Evolutionary conservation across 164 flowering plant genomes (phyloP), one percentile per base, ranked within the genome.

Genomic region (Santalum album): DNA sequence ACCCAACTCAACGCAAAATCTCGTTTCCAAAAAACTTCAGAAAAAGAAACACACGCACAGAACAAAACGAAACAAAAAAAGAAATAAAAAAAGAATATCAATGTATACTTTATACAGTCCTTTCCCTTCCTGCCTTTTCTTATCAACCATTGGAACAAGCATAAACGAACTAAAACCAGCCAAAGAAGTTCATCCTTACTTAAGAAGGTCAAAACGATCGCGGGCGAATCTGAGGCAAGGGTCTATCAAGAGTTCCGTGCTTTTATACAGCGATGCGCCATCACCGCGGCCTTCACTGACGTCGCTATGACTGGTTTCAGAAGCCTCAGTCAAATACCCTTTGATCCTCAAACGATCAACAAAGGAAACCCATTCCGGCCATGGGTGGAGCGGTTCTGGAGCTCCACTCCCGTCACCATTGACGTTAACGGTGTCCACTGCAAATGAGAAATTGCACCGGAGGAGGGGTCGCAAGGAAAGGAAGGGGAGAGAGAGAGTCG

Each of bases 171-270:
- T 29, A 29, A 29, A 29, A 3, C 34, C 34, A 29, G 4, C 34
- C 34, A 4, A 4, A 4, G 9, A 3, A 9, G 6, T 9, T 9
- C 34, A 29, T 43, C 9, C 46, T 43, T 43, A 43, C 46, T 43
- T 43, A 21, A 43, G 18, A 43, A 43, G 6, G 22, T 43, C 46
- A 18, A 0, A 43, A 21, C 46, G 46, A 21, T 43, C 46, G 46
- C 46, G 46, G 22, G 46, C 46, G 46, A 43, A 43, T 20, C 46
- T 43, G 22, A 43, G 46, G 18, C 46, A 7, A n/a, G 46, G 46
- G 20, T 43, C 21, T 43, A n/a, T n/a, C 22, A 43, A 12, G 21
- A n/a, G 12, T 4, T n/a, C 1, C 22, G 5, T 43, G 46, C 18
- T 19, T 1, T 18, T 19, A 12, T 43, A 43, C 20, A 43, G 5